These are phyloP conservation scores for Ascochyta fabae DNA, from an alignment of 2,329 filamentous ascomycete species.

Conservation along the genomic window DNA sequence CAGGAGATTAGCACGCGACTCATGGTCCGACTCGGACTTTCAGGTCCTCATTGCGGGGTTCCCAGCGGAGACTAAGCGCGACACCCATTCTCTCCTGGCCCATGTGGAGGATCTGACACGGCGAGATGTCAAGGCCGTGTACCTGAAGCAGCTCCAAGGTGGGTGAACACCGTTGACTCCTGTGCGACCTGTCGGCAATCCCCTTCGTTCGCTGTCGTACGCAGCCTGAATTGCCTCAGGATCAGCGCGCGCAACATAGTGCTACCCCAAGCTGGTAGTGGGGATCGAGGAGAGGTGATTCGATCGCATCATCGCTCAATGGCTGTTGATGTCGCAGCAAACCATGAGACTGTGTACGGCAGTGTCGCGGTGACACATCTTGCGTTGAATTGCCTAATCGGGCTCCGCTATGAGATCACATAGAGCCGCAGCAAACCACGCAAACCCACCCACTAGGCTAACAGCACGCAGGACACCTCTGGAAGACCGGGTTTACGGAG, in stretches of 20 bases:
- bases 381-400: slow-evolving; percentile 14
- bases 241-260: slow-evolving; percentile 30
- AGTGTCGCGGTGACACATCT: slow-evolving; percentile 3
- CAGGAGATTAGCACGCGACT: slow-evolving; percentile 65
- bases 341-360: slow-evolving; percentile 16
- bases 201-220: slow-evolving; percentile 16
- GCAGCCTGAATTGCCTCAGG: slow-evolving; percentile 9
- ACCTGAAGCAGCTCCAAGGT: slow-evolving; percentile 77
- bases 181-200: slow-evolving; percentile 20
- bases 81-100: slow-evolving; percentile 65
- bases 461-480: slow-evolving; percentile 66
- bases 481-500: slow-evolving; percentile 74
- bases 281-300: slow-evolving; percentile 26
- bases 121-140: slow-evolving; percentile 75
- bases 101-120: slow-evolving; percentile 75
- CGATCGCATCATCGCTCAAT: slow-evolving; percentile 35
- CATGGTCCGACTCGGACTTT: slow-evolving; percentile 73
- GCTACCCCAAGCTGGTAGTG: slow-evolving; percentile 26
- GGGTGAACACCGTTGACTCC: slow-evolving; percentile 23
- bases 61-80: slow-evolving; percentile 66
- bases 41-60: slow-evolving; percentile 73
- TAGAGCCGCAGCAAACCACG: slow-evolving; percentile 3
- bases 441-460: slow-evolving; percentile 26
- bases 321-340: slow-evolving; percentile 29
- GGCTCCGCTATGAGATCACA: slow-evolving; percentile 22